These are phyloP conservation scores for Aspergillus neoniger DNA, from an alignment of 2,329 filamentous ascomycete genomes.

Conservation along the genomic window DNA sequence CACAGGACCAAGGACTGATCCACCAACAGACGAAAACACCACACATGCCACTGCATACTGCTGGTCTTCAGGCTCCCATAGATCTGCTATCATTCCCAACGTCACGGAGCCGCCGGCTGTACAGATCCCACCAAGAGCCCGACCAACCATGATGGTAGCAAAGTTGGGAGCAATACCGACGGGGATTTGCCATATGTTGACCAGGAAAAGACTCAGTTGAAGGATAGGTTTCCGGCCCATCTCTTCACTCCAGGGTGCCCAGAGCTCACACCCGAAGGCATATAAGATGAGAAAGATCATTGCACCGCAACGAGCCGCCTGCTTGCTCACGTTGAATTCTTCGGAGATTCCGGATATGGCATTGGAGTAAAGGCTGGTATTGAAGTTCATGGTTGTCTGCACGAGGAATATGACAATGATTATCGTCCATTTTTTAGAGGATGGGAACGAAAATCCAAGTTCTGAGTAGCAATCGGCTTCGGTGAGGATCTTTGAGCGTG, in stretches of 20 bases:
- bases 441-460: conserved; percentile 63
- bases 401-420: conserved; percentile 72
- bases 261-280: conserved; percentile 83
- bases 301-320: conserved; percentile 71
- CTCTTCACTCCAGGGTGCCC: conserved; percentile 86
- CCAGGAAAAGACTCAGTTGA: conserved; percentile 70
- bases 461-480: conserved; percentile 67
- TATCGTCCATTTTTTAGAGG: conserved; percentile 70
- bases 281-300: conserved; percentile 78
- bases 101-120: conserved; percentile 74
- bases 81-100: conserved; percentile 72
- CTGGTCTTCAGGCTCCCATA: conserved; percentile 71
- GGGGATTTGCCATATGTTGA: conserved; percentile 75
- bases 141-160: conserved; percentile 67
- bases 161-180: conserved; percentile 75
- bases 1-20: conserved; percentile 74
- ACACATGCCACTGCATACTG: conserved; percentile 76
- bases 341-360: conserved; percentile 65
- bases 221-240: conserved; percentile 75
- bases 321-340: conserved; percentile 67
- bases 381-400: conserved; percentile 78
- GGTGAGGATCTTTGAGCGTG: conserved; percentile 33
- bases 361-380: conserved; percentile 73
- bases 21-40: conserved; percentile 77
- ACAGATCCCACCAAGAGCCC: conserved; percentile 68